A percentile compares a stretch with the other conserved stretches of the same genome.
phyloP scores from a whole-genome alignment of 139 green algal genomes.

The Trebouxia sp. region DNA sequence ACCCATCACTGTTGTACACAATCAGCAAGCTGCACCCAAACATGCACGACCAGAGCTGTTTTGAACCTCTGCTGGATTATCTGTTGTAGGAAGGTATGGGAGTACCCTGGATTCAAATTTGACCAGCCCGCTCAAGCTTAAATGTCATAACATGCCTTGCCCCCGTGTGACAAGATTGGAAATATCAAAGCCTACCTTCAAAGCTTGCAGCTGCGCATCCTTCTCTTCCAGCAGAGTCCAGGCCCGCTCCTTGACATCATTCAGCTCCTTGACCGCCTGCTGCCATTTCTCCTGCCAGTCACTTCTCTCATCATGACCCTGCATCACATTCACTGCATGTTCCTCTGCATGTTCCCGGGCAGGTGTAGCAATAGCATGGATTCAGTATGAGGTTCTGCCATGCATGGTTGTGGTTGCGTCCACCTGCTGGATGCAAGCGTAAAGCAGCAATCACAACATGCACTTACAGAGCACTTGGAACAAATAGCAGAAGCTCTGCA shows the following conservation, averaged over 20 bases:
- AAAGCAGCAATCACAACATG: too few relatives aligned
- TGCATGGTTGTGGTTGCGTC: too few relatives aligned
- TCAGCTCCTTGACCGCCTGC: conserved; percentile 28
- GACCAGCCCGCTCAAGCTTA: neutral
- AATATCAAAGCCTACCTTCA: neutral
- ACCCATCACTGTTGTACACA: too few relatives aligned
- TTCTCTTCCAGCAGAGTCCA: conserved; percentile 33
- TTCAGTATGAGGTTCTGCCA: too few relatives aligned
- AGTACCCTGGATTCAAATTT: neutral
- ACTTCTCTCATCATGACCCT: neutral
- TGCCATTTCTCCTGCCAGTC: conserved; percentile 16
- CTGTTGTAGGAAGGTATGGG: neutral
- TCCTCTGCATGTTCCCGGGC: too few relatives aligned
- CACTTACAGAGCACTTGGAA: too few relatives aligned
- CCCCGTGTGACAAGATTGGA: neutral
- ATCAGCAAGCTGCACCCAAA: too few relatives aligned
- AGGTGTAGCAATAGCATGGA: too few relatives aligned
- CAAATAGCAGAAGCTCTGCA: too few relatives aligned
- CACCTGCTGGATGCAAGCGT: too few relatives aligned
- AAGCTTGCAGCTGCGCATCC: conserved; percentile 21
- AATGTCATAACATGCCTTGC: neutral
- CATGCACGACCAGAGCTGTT: too few relatives aligned
- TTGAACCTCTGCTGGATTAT: neutral
- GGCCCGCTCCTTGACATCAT: conserved; percentile 34
- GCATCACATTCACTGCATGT: neutral